Conservation (phyloP, 345 rosid genomes). For the Eucalyptus sp. region DNA sequence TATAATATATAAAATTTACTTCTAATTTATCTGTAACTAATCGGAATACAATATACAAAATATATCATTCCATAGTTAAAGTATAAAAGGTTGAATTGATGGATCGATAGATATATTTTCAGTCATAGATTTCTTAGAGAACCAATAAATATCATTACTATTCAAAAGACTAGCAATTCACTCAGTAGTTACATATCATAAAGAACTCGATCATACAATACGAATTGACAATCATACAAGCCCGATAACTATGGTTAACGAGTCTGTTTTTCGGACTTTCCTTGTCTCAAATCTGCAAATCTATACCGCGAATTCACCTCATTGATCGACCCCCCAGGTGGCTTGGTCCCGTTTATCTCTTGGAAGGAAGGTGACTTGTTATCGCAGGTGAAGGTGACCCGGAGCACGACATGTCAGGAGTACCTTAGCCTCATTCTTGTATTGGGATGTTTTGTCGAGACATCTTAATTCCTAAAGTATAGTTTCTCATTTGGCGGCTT, state of each 20-base stretch:
- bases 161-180: no score
- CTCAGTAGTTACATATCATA: no score
- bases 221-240: no score
- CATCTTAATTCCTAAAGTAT: not conserved
- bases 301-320: not conserved
- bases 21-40: not conserved
- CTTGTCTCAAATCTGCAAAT: not conserved
- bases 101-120: not conserved
- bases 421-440: not conserved
- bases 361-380: not conserved
- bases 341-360: not conserved
- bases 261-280: no score
- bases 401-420: not conserved
- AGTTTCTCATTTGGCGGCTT: not conserved
- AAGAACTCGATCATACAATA: no score
- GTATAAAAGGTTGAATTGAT: not conserved
- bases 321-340: not conserved
- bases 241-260: no score
- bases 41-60: not conserved
- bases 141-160: no score
- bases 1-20: not conserved
- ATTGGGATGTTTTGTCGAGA: not conserved
- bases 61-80: not conserved
- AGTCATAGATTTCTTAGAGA: no score
- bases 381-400: not conserved